These are phyloP conservation scores for Phytomonas francai DNA, from an alignment of 208 protist species.

Conservation along the genomic window DNA sequence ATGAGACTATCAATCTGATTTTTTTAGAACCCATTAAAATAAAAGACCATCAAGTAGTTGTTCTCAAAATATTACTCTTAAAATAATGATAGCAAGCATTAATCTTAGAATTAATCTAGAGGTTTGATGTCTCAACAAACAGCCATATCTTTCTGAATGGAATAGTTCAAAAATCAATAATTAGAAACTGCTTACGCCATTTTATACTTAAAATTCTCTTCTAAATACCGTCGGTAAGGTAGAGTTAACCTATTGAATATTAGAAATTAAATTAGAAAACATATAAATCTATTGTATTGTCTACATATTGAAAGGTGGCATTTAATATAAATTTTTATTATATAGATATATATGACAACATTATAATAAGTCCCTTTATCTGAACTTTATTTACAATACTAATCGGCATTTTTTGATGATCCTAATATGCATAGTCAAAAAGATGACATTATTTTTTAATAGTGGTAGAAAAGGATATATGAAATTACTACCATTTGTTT, in stretches of 20 bases:
- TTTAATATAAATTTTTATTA: background rate
- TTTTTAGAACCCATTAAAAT: conserved; percentile 2
- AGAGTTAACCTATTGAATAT: background rate
- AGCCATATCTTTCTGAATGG: background rate
- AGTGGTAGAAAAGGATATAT: conserved; percentile 5
- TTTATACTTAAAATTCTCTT: background rate
- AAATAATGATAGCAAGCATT: conserved; percentile 13
- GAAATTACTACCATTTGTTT: conserved; percentile 7
- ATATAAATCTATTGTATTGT: background rate
- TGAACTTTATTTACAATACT: background rate
- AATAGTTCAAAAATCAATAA: background rate
- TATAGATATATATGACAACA: background rate
- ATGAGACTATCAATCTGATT: background rate
- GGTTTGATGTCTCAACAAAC: background rate
- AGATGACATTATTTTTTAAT: background rate
- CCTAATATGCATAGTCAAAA: background rate
- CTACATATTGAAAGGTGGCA: background rate
- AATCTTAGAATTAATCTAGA: conserved; percentile 1
- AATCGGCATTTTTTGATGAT: background rate
- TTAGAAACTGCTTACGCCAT: background rate
- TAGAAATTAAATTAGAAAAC: background rate
- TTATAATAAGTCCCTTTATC: background rate
- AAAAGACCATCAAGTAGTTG: background rate
- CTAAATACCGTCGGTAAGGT: background rate
- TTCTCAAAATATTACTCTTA: conserved; percentile 10